phyloP scores from a whole-genome alignment of 345 rosid species.

The Lumnitzera littorea region DNA sequence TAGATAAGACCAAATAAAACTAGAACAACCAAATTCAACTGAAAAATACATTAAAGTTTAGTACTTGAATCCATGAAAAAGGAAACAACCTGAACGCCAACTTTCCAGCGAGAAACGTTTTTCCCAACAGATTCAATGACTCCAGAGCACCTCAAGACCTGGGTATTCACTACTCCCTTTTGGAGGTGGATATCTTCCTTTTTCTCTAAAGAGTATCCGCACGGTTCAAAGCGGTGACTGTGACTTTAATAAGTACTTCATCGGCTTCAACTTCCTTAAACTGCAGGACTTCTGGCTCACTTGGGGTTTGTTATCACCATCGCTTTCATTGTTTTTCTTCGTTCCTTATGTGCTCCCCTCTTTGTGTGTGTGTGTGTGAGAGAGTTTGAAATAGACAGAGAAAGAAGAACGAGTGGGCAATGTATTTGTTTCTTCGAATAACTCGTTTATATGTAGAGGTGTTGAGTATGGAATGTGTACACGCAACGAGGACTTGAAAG shows the following conservation, averaged over 20 bases:
- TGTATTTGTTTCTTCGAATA: too few species aligned
- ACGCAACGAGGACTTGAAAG: too few species aligned
- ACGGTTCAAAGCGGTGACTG: conserved; percentile 62
- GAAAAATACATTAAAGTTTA: too few species aligned
- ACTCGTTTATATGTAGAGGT: too few species aligned
- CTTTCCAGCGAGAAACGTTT: conserved; percentile 60
- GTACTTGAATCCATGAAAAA: neutral
- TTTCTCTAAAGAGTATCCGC: conserved; percentile 63
- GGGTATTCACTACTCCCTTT: conserved; percentile 57
- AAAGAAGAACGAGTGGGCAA: neutral
- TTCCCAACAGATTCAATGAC: conserved; percentile 45
- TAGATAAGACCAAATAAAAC: too few species aligned
- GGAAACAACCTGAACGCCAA: conserved; percentile 52
- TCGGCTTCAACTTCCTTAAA: conserved; percentile 61
- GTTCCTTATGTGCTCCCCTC: neutral
- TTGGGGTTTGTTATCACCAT: conserved; percentile 53
- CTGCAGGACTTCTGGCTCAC: conserved; percentile 66
- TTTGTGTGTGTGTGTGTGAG: too few species aligned
- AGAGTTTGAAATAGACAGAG: neutral
- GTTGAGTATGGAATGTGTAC: too few species aligned
- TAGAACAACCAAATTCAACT: too few species aligned
- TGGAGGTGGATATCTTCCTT: conserved; percentile 67
- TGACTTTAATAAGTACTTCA: conserved; percentile 60
- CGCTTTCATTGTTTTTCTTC: conserved; percentile 50
- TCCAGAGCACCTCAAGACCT: conserved; percentile 81